A percentile compares a stretch with the other conserved stretches of the same genome.
Evolutionary conservation across 192 early-diverging fungal genomes (phyloP).

Genomic region (Coemansia sp.): DNA sequence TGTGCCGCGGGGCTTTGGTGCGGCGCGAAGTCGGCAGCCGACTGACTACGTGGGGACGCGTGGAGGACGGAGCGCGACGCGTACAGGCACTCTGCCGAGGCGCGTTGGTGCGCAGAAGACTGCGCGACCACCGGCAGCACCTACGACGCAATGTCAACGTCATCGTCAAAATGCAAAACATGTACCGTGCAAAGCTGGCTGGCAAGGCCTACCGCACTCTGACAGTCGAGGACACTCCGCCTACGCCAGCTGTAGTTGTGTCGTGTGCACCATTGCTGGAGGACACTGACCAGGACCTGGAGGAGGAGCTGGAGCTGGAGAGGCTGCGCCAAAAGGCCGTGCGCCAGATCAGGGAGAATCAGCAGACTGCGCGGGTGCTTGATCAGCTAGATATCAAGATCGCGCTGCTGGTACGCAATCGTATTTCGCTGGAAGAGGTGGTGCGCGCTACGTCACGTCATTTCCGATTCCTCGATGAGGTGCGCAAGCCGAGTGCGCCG

Average conservation of each 20-base stretch:
- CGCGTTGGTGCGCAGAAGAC: slow-evolving; percentile 59
- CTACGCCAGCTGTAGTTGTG: slow-evolving; percentile 74
- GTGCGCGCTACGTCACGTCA: slow-evolving; percentile 57
- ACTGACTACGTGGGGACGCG: slow-evolving; percentile 28
- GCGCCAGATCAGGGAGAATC: slow-evolving; percentile 86
- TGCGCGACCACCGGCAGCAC: slow-evolving; percentile 57
- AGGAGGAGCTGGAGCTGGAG: slow-evolving; percentile 89
- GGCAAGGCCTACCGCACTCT: slow-evolving; percentile 67
- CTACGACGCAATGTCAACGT: slow-evolving; percentile 64
- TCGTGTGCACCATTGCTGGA: slow-evolving; percentile 86
- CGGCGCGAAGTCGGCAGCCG: slow-evolving; percentile 38
- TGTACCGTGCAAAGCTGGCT: slow-evolving; percentile 64
- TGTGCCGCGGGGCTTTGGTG: slow-evolving; percentile 44
- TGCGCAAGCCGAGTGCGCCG: slow-evolving; percentile 45
- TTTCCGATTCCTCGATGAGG: slow-evolving; percentile 50
- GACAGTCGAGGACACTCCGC: slow-evolving; percentile 73
- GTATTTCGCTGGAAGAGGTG: slow-evolving; percentile 94
- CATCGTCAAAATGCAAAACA: slow-evolving; percentile 71
- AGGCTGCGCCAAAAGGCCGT: slow-evolving; percentile 82
- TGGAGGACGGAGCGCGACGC: slow-evolving; percentile 28
- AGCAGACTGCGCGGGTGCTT: slow-evolving; percentile 69
- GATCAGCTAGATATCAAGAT: slow-evolving; percentile 95
- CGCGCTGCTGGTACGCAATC: slow-evolving; percentile 91
- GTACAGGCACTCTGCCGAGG: slow-evolving; percentile 69
- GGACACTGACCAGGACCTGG: slow-evolving; percentile 87